These are phyloP conservation scores for Alternaria angustiovoidea DNA, from an alignment of 2,329 filamentous ascomycete genomes.

Conservation along the genomic window DNA sequence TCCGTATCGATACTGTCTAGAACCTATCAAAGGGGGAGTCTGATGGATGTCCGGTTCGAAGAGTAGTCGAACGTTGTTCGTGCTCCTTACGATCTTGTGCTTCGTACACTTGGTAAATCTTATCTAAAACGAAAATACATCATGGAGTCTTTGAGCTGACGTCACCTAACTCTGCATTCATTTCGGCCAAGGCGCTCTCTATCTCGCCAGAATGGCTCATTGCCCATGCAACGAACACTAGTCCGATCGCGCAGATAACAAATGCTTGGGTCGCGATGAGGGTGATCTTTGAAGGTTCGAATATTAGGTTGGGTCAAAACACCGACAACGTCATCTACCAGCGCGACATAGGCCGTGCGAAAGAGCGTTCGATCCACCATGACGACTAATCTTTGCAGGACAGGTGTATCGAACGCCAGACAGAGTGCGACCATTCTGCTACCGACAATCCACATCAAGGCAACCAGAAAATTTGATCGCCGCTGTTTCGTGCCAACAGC, in stretches of 20 bases:
- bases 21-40: too few species aligned
- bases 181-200: too few species aligned
- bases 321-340: slow-evolving; percentile 30
- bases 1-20: too few species aligned
- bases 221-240: too few species aligned
- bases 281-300: not conserved
- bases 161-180: not conserved
- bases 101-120: not conserved
- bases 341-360: slow-evolving; percentile 24
- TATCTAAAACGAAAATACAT: not conserved
- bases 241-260: too few species aligned
- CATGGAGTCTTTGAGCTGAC: not conserved
- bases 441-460: slow-evolving; percentile 14
- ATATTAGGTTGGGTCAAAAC: slow-evolving; percentile 9
- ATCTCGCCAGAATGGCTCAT: too few species aligned
- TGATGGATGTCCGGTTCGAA: not conserved
- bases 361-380: slow-evolving; percentile 17
- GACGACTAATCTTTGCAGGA: not conserved
- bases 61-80: not conserved
- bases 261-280: too few species aligned
- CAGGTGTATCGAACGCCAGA: slow-evolving; percentile 12
- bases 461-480: slow-evolving; percentile 23
- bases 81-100: not conserved
- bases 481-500: slow-evolving; percentile 1
- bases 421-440: slow-evolving; percentile 8